Conservation (phyloP, 257 asterid genomes). For the Perilla frutescens region DNA sequence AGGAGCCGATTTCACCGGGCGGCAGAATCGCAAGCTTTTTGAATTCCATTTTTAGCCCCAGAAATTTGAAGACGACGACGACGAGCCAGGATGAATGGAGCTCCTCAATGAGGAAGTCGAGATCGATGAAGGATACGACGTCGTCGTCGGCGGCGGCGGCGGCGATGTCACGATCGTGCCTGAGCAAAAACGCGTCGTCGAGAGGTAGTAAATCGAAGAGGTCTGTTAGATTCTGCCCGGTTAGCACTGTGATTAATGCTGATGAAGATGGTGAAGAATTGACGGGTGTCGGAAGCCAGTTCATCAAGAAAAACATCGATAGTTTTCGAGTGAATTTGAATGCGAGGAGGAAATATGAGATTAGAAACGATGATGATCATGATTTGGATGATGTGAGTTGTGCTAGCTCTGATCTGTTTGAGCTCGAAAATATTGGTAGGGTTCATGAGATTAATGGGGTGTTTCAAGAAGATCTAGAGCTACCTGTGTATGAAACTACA, state of each 20-base stretch:
- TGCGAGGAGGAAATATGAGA: slow-evolving; percentile 46
- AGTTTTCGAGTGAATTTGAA: slow-evolving; percentile 42
- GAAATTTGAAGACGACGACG: slow-evolving; percentile 47
- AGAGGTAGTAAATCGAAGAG: slow-evolving; percentile 63
- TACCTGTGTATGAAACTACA: slow-evolving; percentile 89
- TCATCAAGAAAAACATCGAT: slow-evolving; percentile 53
- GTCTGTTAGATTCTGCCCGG: slow-evolving; percentile 80
- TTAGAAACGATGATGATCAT: slow-evolving; percentile 41
- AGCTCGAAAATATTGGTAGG: slow-evolving; percentile 69
- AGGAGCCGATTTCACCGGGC: slow-evolving; percentile 65
- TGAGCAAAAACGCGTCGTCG: slow-evolving; percentile 54
- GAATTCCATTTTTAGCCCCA: slow-evolving; percentile 72
- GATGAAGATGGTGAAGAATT: slow-evolving; percentile 44
- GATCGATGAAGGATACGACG: slow-evolving; percentile 65
- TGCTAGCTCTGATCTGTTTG: slow-evolving; percentile 82
- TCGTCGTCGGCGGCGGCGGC: slow-evolving; percentile 32
- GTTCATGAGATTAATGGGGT: slow-evolving; percentile 37
- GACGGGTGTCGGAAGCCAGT: slow-evolving; percentile 43
- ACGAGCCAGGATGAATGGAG: slow-evolving; percentile 55
- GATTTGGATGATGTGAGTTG: slow-evolving; percentile 61
- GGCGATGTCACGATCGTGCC: slow-evolving; percentile 52
- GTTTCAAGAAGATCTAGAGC: slow-evolving; percentile 33
- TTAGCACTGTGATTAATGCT: slow-evolving; percentile 44
- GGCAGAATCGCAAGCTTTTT: slow-evolving; percentile 60
- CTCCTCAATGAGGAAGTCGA: slow-evolving; percentile 68